Evolutionary conservation across 345 rosid genomes (phyloP).

Genomic region (Ricinus communis): DNA sequence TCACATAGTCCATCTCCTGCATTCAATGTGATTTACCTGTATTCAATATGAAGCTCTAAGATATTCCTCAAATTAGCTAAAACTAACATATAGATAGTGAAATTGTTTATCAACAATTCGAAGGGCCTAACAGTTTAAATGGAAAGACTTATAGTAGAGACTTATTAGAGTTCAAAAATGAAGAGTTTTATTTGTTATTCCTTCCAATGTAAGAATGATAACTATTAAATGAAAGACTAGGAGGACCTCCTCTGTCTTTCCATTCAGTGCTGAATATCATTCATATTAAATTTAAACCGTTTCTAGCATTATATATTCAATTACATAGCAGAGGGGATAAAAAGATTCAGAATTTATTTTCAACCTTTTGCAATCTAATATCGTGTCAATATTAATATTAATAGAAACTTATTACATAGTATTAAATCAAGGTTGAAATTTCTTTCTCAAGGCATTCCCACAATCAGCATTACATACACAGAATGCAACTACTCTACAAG

Average conservation of each 20-base stretch:
- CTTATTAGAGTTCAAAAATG: not conserved
- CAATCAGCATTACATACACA: not conserved
- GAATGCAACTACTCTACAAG: not conserved
- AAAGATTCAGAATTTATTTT: not conserved
- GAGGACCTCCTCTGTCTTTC: not conserved
- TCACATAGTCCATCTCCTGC: conserved; percentile 99
- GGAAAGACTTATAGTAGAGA: not conserved
- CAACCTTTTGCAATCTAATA: not conserved
- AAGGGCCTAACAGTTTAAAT: not conserved
- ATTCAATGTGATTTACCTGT: conserved; percentile 98
- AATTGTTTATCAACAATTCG: not conserved
- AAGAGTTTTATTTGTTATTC: not conserved
- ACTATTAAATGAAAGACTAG: not conserved
- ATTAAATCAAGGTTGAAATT: not conserved
- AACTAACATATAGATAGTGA: not conserved
- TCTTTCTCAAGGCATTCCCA: not conserved
- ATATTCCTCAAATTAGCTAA: conserved; percentile 44
- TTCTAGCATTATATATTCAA: not conserved
- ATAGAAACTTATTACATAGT: not conserved
- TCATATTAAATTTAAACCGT: not conserved
- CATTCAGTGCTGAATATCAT: not conserved
- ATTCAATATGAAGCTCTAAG: conserved; percentile 96
- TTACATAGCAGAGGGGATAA: not conserved
- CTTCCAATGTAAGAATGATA: not conserved
- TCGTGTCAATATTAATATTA: not conserved